phyloP scores from a whole-genome alignment of 1,284 basidiomycete species.

The Ustilago curta region DNA sequence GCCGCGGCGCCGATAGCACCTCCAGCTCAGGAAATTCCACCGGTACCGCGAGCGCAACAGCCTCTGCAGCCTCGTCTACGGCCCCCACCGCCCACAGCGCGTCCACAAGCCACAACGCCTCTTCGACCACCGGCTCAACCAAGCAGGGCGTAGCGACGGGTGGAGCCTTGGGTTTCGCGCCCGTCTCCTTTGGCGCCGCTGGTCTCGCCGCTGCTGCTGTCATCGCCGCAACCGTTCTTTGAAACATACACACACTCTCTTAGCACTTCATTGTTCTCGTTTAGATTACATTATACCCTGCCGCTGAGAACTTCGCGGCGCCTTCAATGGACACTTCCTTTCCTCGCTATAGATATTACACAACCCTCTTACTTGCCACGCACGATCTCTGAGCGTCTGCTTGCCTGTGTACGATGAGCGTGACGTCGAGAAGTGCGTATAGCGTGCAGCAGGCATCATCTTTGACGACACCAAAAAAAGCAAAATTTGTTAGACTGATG shows the following conservation, averaged over 20 bases:
- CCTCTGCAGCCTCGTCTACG: slow-evolving; percentile 1
- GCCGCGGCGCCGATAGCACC: slow-evolving; percentile 3
- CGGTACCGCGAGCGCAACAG: background rate
- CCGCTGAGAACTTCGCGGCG: slow-evolving; percentile 1
- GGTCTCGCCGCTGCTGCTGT: slow-evolving; percentile 21
- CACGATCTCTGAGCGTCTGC: background rate
- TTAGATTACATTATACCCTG: slow-evolving; percentile 6
- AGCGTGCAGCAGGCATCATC: background rate
- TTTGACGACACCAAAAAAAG: slow-evolving; percentile 1
- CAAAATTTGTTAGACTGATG: background rate
- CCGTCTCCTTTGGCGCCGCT: slow-evolving; percentile 17
- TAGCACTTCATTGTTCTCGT: too few species aligned
- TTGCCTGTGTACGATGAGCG: background rate
- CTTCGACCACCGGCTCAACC: background rate
- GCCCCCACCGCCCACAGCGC: slow-evolving; percentile 1
- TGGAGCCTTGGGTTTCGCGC: slow-evolving; percentile 18
- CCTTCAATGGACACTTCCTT: slow-evolving; percentile 14
- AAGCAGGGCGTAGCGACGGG: slow-evolving; percentile 9
- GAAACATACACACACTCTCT: background rate
- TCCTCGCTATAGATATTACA: background rate
- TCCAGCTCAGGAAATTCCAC: slow-evolving; percentile 1
- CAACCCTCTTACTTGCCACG: slow-evolving; percentile 8
- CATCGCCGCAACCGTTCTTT: slow-evolving; percentile 22
- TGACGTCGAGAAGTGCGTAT: background rate
- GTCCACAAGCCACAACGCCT: background rate